A percentile compares a stretch with the other conserved stretches of the same genome.
Conservation (phyloP, 345 rosid species). For the Citrus reticulata region DNA sequence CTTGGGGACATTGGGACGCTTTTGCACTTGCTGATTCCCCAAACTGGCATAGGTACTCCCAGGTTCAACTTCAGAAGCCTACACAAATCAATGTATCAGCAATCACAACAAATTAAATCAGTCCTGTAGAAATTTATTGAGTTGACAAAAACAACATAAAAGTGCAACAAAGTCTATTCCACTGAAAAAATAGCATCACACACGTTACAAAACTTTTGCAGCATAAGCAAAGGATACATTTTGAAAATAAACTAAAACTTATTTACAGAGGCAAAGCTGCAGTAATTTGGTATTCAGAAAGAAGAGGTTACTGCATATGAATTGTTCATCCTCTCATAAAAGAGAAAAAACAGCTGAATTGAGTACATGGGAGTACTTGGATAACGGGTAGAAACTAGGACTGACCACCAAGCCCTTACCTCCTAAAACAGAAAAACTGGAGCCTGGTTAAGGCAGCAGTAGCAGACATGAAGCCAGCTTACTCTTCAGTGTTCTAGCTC, state of each 20-base stretch:
- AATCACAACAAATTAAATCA: slow-evolving; percentile 1
- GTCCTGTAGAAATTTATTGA: background rate
- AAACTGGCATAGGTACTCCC: slow-evolving; percentile 21
- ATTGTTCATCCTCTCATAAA: background rate
- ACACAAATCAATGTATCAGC: slow-evolving; percentile 20
- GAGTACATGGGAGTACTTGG: slow-evolving; percentile 45
- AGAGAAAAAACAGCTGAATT: slow-evolving; percentile 4
- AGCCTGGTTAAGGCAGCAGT: slow-evolving; percentile 47
- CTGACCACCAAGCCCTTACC: slow-evolving; percentile 60
- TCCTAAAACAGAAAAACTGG: slow-evolving; percentile 30
- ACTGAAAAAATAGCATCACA: background rate
- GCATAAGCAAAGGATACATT: background rate
- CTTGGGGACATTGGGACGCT: slow-evolving; percentile 40
- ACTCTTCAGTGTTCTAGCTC: slow-evolving; percentile 41
- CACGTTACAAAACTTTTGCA: background rate
- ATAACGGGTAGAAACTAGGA: slow-evolving; percentile 50
- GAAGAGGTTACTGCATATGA: background rate
- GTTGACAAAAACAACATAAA: background rate
- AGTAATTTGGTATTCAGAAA: background rate
- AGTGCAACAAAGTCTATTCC: background rate
- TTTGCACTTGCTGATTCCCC: slow-evolving; percentile 34
- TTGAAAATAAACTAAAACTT: background rate
- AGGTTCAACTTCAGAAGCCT: slow-evolving; percentile 36
- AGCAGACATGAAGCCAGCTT: slow-evolving; percentile 57
- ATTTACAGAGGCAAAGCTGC: background rate